Base-by-base conservation (phyloP, 1,284 basidiomycete species). In the Naganishia cerealis region DNA sequence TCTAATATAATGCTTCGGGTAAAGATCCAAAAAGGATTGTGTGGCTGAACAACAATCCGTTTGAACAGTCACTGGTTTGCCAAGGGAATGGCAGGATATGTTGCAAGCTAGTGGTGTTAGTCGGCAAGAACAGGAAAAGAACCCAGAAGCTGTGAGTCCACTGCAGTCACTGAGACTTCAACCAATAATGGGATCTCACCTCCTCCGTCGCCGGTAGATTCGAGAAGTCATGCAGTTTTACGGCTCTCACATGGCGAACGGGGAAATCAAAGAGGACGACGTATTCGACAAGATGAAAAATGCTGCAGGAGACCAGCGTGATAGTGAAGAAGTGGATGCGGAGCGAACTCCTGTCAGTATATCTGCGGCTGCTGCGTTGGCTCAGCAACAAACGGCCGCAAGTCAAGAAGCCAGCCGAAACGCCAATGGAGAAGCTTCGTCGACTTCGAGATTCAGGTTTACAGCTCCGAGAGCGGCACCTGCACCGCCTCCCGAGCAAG, bases 151-250 rank as follows among this genome's bases (percentile, higher is more conserved):
- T 1, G 93, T 79, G 36, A 50, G 43, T 43, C 40, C 18, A 24
- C 3, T 40, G 33, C 2, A 39, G 38, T 18, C 0, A 18, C 42
- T 2, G 43, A 26, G 0, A 26, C 7, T 10, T 6, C 29, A 33
- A 33, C 29, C 16, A 33, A n/a, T 10, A 29, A 48, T 16, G 15
- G 42, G n/a, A 52, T 46, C 36, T 65, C 65, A 15, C n/a, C 55
- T 36, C 50, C 9, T 13, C 3, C 43, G 36, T 36, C 24, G 15
- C 43, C 13, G 12, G 15, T 43, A 79, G 78, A 79, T 99, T 68
- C 94, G 96, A 87, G 96, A 98, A 76, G 96, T 99, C 73, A 95
- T 99, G 77, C 94, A 95, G 76, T 99, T 98, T 82, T 98, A 96
- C 79, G 94, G 96, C 77, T 77, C 74, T 75, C 79, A 72, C 69